A percentile compares a stretch with the other conserved stretches of the same genome.
Conservation (phyloP, 495 filamentous ascomycete species). For the Penicillium parvum region DNA sequence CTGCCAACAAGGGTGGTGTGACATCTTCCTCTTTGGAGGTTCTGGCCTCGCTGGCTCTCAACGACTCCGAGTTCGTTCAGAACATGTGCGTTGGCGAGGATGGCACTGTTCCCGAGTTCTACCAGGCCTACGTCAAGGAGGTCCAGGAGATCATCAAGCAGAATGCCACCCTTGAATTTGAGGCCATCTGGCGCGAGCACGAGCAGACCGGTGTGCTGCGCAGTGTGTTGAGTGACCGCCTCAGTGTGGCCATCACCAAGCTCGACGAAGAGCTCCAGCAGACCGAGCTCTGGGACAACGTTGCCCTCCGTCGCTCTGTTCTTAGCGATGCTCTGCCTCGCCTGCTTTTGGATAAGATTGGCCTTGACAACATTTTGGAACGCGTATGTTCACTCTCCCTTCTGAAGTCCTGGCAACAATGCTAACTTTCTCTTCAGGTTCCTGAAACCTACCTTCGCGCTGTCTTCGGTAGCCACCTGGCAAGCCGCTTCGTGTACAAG, state of each 20-base stretch:
- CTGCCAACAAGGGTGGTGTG: slow-evolving; percentile 97
- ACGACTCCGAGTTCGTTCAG: slow-evolving; percentile 79
- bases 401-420: background rate
- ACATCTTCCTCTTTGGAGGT: slow-evolving; percentile 98
- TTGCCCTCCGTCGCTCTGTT: slow-evolving; percentile 69
- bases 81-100: slow-evolving; percentile 86
- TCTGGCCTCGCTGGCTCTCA: slow-evolving; percentile 86
- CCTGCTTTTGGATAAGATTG: slow-evolving; percentile 81
- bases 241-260: slow-evolving; percentile 87
- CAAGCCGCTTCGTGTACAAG: slow-evolving; percentile 92
- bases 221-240: slow-evolving; percentile 80
- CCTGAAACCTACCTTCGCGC: slow-evolving; percentile 88
- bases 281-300: slow-evolving; percentile 86
- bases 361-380: slow-evolving; percentile 77
- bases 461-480: slow-evolving; percentile 94
- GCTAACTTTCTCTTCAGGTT: slow-evolving; percentile 50
- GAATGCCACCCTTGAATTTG: slow-evolving; percentile 91
- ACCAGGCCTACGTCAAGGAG: slow-evolving; percentile 84
- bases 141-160: slow-evolving; percentile 85
- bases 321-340: slow-evolving; percentile 82
- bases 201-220: slow-evolving; percentile 71
- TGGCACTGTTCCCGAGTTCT: slow-evolving; percentile 82
- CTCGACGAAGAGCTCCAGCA: slow-evolving; percentile 93
- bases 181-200: slow-evolving; percentile 95
- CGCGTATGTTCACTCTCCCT: slow-evolving; percentile 49